Conservation (phyloP, 192 early-diverging fungal genomes). For the Rhizoclosmatium globosum region DNA sequence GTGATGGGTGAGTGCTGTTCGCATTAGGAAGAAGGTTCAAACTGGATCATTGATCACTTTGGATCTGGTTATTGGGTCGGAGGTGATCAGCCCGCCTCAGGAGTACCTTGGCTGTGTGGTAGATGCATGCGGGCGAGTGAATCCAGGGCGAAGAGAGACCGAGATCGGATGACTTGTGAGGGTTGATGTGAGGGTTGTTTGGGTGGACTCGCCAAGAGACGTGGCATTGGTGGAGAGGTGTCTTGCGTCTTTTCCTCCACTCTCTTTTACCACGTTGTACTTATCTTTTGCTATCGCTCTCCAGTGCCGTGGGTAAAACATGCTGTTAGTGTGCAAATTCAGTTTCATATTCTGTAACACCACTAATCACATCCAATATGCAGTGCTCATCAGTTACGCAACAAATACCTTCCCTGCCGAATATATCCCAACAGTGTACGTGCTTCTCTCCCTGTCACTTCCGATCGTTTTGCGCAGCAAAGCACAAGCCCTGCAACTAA, state of each 20-base stretch:
- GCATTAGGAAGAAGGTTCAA: background rate
- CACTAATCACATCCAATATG: background rate
- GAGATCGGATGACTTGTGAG: background rate
- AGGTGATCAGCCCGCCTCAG: background rate
- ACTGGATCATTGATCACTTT: background rate
- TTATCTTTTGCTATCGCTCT: background rate
- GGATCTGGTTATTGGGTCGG: background rate
- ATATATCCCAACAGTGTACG: constrained; percentile 99
- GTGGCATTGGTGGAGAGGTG: too few relatives aligned
- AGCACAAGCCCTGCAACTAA: background rate
- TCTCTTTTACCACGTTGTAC: background rate
- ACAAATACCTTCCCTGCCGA: constrained; percentile 99
- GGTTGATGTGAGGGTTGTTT: too few relatives aligned
- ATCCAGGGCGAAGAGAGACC: background rate
- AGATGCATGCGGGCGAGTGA: background rate
- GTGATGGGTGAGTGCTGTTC: constrained; percentile 66
- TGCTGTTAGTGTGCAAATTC: constrained; percentile 62
- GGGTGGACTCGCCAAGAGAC: too few relatives aligned
- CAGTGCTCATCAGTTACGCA: constrained; percentile 94
- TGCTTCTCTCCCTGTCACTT: background rate
- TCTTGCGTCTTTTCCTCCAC: background rate
- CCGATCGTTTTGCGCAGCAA: background rate
- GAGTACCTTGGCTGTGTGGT: background rate
- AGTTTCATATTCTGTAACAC: background rate
- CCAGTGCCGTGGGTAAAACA: constrained; percentile 91